A percentile compares a stretch with the other conserved stretches of the same genome.
Evolutionary conservation across 129 eudicot species (phyloP).

Genomic region (Artemisia tridentata): DNA sequence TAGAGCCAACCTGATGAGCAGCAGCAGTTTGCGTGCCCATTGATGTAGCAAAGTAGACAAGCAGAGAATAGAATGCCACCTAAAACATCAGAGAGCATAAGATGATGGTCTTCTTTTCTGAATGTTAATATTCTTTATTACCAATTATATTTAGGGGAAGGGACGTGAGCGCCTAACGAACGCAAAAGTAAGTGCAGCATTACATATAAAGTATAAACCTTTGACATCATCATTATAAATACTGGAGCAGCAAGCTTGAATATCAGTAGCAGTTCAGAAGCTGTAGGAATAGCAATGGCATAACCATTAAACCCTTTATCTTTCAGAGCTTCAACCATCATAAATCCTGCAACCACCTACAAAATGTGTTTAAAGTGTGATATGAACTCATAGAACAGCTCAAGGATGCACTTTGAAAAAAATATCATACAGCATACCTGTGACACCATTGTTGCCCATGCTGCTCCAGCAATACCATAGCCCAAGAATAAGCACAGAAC

Average conservation of each 20-base stretch:
- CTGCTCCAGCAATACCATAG: conserved; percentile 98
- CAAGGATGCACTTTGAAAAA: neutral
- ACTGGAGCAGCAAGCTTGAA: conserved; percentile 85
- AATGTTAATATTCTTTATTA: neutral
- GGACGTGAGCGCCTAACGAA: neutral
- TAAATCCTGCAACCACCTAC: conserved; percentile 84
- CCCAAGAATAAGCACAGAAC: conserved; percentile 68
- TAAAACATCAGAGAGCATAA: conserved; percentile 26
- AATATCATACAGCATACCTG: conserved; percentile 47
- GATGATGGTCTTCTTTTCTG: conserved; percentile 14
- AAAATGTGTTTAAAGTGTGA: conserved; percentile 22
- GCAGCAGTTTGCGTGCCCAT: conserved; percentile 82
- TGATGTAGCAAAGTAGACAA: conserved; percentile 85
- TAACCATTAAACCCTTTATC: conserved; percentile 82
- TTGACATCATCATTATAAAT: conserved; percentile 79
- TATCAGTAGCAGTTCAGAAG: conserved; percentile 62
- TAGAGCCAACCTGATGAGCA: conserved; percentile 81
- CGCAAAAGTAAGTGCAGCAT: neutral
- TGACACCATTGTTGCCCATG: conserved; percentile 98
- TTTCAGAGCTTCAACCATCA: conserved; percentile 83
- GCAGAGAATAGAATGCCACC: conserved; percentile 86
- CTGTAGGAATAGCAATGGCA: conserved; percentile 66
- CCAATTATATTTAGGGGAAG: neutral
- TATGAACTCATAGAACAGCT: neutral
- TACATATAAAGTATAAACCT: no score